These are phyloP conservation scores for Polyporus tsugae DNA, from an alignment of 1,284 basidiomycete species.

Conservation along the genomic window DNA sequence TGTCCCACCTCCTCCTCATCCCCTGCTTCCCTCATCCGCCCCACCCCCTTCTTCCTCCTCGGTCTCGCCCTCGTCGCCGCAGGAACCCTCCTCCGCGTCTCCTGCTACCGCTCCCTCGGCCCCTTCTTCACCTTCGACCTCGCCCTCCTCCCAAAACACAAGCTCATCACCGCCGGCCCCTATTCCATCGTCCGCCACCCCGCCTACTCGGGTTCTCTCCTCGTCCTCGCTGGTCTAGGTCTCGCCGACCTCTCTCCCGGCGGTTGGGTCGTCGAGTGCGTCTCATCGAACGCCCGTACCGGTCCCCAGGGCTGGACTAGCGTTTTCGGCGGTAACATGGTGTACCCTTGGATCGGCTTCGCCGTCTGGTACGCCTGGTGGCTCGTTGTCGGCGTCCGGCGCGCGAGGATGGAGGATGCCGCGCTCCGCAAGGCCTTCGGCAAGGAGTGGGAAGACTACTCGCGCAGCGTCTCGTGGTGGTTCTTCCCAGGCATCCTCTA, in stretches of 20 bases:
- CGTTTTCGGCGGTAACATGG: slow-evolving; percentile 12
- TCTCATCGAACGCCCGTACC: slow-evolving; percentile 36
- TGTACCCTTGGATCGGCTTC: slow-evolving; percentile 48
- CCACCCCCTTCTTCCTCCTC: slow-evolving; percentile 56
- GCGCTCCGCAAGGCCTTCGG: slow-evolving; percentile 59
- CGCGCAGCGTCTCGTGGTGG: slow-evolving; percentile 58
- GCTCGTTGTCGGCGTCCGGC: slow-evolving; percentile 55
- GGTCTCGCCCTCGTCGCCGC: slow-evolving; percentile 57
- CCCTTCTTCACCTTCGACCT: slow-evolving; percentile 70
- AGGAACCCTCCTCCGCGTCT: slow-evolving; percentile 51
- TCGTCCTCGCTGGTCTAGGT: slow-evolving; percentile 57
- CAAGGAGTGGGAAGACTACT: slow-evolving; percentile 61
- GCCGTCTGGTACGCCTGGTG: slow-evolving; percentile 62
- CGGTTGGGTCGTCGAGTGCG: slow-evolving; percentile 62
- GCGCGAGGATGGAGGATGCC: slow-evolving; percentile 61
- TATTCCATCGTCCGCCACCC: slow-evolving; percentile 58
- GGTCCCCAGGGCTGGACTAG: slow-evolving; percentile 13
- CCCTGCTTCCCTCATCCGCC: slow-evolving; percentile 44
- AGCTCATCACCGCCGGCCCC: slow-evolving; percentile 60
- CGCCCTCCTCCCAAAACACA: slow-evolving; percentile 62
- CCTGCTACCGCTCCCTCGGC: slow-evolving; percentile 53
- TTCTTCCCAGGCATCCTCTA: slow-evolving; percentile 58
- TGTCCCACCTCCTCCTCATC: slow-evolving; percentile 33
- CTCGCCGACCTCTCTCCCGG: slow-evolving; percentile 61
- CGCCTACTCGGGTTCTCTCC: slow-evolving; percentile 40